Evolutionary conservation across 805 yeast genomes (phyloP).

Genomic region (Alloascoidea africana): DNA sequence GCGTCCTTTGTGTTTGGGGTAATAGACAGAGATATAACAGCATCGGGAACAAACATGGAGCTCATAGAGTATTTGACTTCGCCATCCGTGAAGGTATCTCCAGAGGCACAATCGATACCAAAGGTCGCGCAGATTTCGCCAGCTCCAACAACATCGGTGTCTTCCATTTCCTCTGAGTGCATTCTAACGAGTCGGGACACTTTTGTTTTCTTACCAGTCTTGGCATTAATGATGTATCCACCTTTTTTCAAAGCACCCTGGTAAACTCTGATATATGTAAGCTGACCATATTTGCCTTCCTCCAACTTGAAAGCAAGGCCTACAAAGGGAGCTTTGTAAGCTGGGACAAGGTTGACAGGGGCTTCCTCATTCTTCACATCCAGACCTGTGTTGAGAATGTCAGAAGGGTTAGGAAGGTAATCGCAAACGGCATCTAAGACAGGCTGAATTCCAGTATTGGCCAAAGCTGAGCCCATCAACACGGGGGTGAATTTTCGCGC

Average conservation of each 20-base stretch:
- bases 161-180: constrained; percentile 99
- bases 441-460: constrained; percentile 91
- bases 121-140: constrained; percentile 99
- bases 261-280: constrained; percentile 91
- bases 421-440: constrained; percentile 94
- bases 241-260: constrained; percentile 94
- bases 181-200: constrained; percentile 89
- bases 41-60: constrained; percentile 97
- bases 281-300: constrained; percentile 96
- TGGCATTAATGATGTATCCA: constrained; percentile 71
- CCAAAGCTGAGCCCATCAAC: constrained; percentile 97
- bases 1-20: constrained; percentile 79
- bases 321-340: constrained; percentile 67
- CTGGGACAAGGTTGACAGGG: constrained; percentile 61
- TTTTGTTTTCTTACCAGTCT: constrained; percentile 86
- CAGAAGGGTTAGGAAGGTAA: constrained; percentile 90
- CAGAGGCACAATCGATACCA: constrained; percentile 98
- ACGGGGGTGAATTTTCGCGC: constrained; percentile 97
- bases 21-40: constrained; percentile 88
- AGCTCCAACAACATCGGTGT: constrained; percentile 85
- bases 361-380: constrained; percentile 52
- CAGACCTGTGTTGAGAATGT: constrained; percentile 79
- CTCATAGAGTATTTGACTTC: constrained; percentile 75
- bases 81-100: constrained; percentile 93
- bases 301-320: constrained; percentile 98